Conservation (phyloP, 257 asterid genomes). For the Haberlea rhodopensis region DNA sequence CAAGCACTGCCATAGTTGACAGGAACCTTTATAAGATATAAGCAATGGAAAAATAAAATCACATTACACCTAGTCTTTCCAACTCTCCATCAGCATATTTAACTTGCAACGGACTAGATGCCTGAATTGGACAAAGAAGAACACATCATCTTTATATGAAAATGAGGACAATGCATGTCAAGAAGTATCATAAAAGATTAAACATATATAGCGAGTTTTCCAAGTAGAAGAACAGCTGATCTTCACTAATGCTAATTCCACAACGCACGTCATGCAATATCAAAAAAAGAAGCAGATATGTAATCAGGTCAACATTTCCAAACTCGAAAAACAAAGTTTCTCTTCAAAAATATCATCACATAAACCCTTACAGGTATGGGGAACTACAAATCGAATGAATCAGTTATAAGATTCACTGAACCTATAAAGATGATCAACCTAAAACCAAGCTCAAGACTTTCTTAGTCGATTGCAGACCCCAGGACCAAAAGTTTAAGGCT, state of each 20-base stretch:
- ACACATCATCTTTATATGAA: conserved; percentile 34
- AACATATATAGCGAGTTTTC: conserved; percentile 1
- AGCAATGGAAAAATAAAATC: conserved; percentile 14
- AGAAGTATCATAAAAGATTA: conserved; percentile 24
- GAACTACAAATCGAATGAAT: background rate
- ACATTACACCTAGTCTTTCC: conserved; percentile 90
- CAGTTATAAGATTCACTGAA: conserved; percentile 1
- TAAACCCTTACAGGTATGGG: background rate
- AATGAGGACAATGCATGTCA: conserved; percentile 26
- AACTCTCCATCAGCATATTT: conserved; percentile 97
- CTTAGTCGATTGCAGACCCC: no score
- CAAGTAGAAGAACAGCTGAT: conserved; percentile 5
- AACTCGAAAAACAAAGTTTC: background rate
- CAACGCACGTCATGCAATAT: background rate
- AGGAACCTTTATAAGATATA: background rate
- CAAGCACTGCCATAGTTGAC: conserved; percentile 10
- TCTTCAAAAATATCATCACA: background rate
- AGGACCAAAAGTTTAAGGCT: no score
- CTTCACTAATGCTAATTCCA: conserved; percentile 46
- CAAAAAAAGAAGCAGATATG: conserved; percentile 1
- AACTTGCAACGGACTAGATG: conserved; percentile 94
- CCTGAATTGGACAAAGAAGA: conserved; percentile 67
- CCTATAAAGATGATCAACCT: conserved; percentile 8
- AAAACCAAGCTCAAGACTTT: no score
- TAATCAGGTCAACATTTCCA: conserved; percentile 1